These are phyloP conservation scores for Fusarium mexicanum DNA, from an alignment of 2,329 filamentous ascomycete species.

Conservation along the genomic window DNA sequence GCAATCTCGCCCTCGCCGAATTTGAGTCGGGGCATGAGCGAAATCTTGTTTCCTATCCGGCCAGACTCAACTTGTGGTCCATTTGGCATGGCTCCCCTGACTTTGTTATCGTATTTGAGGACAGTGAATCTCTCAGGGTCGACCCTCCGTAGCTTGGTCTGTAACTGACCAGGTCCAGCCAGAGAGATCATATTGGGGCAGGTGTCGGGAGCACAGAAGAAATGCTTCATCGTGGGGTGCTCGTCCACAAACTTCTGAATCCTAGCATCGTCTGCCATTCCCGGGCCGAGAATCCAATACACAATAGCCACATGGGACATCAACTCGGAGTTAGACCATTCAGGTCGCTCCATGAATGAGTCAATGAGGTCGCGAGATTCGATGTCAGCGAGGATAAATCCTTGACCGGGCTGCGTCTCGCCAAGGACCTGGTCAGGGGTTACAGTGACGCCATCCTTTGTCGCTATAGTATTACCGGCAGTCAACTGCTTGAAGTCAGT, in stretches of 20 bases:
- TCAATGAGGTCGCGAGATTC: slow-evolving; percentile 77
- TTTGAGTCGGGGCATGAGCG: slow-evolving; percentile 58
- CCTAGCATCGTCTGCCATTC: slow-evolving; percentile 68
- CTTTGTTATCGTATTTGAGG: slow-evolving; percentile 70
- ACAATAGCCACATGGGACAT: slow-evolving; percentile 74
- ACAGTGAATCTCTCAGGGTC: slow-evolving; percentile 78
- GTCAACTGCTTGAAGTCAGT: slow-evolving; percentile 69
- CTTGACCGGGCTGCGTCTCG: slow-evolving; percentile 71
- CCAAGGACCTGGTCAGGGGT: slow-evolving; percentile 90
- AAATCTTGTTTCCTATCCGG: slow-evolving; percentile 55
- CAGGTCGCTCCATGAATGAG: slow-evolving; percentile 72
- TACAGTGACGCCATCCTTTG: slow-evolving; percentile 72
- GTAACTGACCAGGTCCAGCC: slow-evolving; percentile 71
- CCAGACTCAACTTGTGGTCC: slow-evolving; percentile 50
- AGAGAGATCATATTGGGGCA: slow-evolving; percentile 81
- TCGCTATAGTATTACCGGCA: slow-evolving; percentile 69
- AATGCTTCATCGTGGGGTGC: slow-evolving; percentile 71
- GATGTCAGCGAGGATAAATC: slow-evolving; percentile 83
- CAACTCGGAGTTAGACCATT: slow-evolving; percentile 73
- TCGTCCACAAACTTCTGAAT: slow-evolving; percentile 76
- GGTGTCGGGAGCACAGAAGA: slow-evolving; percentile 78
- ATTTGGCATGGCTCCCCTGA: slow-evolving; percentile 38
- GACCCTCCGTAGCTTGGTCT: slow-evolving; percentile 75
- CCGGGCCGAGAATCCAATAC: slow-evolving; percentile 83
- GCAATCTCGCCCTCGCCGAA: slow-evolving; percentile 58